Base-by-base conservation (phyloP, 768 basidiomycete genomes). In the Podaxis pistillaris region DNA sequence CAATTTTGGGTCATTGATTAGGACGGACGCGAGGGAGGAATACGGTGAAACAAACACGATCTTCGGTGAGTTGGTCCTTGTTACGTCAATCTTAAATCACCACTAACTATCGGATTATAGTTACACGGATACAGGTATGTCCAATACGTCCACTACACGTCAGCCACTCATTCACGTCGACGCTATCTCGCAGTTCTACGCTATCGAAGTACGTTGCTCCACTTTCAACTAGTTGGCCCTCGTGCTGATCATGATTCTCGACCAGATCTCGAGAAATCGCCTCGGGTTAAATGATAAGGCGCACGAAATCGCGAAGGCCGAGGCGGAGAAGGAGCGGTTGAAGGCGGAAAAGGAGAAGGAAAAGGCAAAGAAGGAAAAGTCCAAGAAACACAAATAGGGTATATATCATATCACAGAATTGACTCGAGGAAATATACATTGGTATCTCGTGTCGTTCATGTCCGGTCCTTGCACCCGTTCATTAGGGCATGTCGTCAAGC, bases 1-100 rank as follows among this genome's bases (percentile, higher is more conserved):
- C 77, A 98, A 98, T 81, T 98, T 98, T 76, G 97, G 97, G 19
- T 98, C 93, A 1, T 79, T 99, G 67, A 90, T 99, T 66, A 86
- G 97, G 56, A 88, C 85, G 52, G 85, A 97, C 69, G 83, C 89
- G 40, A 79, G 78, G 53, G 81, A 85, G 60, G 94, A 96, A 71
- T 99, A 98, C 74, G 86, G 84, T 11, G 91, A 98, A 79, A 83
- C 80, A 36, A 99, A 98, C 78, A 92, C 94, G 5, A 96, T 98
- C 66, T 95, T 99, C 70, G 96, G 95, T 91, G 70, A 19, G 83
- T 71, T 17, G 47, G 13, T 8, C 63, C 63, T 24, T 9, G 47
- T n/a, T n/a, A 19, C 24, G 30, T 22, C 24, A 12, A 9, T 58
- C 57, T 11, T 0, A 46, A 40, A 38, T 38, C 13, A n/a, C 26